Base-by-base conservation (phyloP, 1,284 basidiomycete genomes). In the Cerioporus squamosus region DNA sequence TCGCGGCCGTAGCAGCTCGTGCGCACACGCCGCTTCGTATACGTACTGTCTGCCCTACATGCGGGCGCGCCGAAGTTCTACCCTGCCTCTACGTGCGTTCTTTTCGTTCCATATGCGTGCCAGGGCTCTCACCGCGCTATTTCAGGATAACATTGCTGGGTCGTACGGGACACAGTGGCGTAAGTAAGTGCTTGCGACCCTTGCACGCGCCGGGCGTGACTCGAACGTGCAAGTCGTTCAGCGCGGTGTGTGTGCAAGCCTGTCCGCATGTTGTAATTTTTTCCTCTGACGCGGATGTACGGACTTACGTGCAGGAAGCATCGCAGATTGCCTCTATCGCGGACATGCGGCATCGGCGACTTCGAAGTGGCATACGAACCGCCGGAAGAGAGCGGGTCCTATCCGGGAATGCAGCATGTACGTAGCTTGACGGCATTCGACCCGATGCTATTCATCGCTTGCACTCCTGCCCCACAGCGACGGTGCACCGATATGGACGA, bases 341-440 rank as follows among this genome's bases (percentile, higher is more conserved):
- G 33, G 14, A 36, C 33, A 36, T 10, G 33, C 33, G 33, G 33
- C 33, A 10, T 1, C 33, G 33, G 33, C 33, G 33, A 36, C 33
- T 15, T 36, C 14, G 33, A 15, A 6, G 33, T 36, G 33, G 14
- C 33, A 15, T 36, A 10, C 33, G 33, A 15, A 10, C 14, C 33
- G 12, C 33, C 12, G 33, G 33, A 36, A 36, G 33, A 36, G 9
- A 10, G 33, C 33, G 44, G 52, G 52, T 39, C 36, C 36, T 53
- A 24, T 53, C 44, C 50, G 38, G 44, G 52, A 40, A 31, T 24
- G 45, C 38, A 33, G 20, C 24, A 15, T 9, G 53, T 50, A 55
- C 53, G 53, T 55, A 55, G 39, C 47, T 26, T 50, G n/a, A 55
- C 53, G 53, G 53, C 47, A 55, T 44, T 22, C 39, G 36, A 38